These are phyloP conservation scores for Pythium chondricola DNA, from an alignment of 352 stramenopile genomes.

Conservation along the genomic window DNA sequence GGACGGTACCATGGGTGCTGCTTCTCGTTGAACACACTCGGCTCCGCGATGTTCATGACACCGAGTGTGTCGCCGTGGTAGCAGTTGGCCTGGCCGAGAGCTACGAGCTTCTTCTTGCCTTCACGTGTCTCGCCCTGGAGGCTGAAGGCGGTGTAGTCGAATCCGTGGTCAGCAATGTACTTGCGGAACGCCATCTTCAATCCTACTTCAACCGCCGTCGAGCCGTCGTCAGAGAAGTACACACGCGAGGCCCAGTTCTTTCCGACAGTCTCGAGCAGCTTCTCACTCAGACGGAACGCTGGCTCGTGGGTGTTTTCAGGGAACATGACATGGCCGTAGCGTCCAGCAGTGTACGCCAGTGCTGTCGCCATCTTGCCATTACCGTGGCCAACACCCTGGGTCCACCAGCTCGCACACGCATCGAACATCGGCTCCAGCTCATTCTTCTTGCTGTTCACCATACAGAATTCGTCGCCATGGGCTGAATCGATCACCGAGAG, in stretches of 20 bases:
- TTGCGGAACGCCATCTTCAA: constrained; percentile 91
- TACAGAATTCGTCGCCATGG: constrained; percentile 82
- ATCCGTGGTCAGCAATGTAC: constrained; percentile 58
- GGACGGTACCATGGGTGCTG: constrained; percentile 91
- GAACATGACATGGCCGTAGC: constrained; percentile 92
- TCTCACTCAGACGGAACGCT: constrained; percentile 70
- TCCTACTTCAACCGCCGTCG: constrained; percentile 86
- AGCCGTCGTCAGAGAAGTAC: constrained; percentile 90
- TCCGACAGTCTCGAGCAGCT: constrained; percentile 69
- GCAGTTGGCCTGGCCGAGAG: constrained; percentile 83
- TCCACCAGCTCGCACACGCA: constrained; percentile 91
- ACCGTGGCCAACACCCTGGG: constrained; percentile 86
- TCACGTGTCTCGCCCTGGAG: background rate
- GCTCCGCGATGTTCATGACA: constrained; percentile 88
- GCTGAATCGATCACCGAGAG: constrained; percentile 88
- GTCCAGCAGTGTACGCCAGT: constrained; percentile 82
- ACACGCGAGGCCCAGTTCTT: constrained; percentile 82
- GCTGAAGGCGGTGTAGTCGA: constrained; percentile 42
- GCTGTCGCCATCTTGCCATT: constrained; percentile 85
- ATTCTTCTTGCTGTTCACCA: constrained; percentile 41
- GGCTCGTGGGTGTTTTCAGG: constrained; percentile 87
- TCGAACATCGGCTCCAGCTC: constrained; percentile 76
- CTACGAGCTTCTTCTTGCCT: constrained; percentile 51
- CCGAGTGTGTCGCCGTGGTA: constrained; percentile 92
- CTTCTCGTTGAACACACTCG: constrained; percentile 88